phyloP scores from a whole-genome alignment of 805 yeast genomes.

The Ogataea minuta region DNA sequence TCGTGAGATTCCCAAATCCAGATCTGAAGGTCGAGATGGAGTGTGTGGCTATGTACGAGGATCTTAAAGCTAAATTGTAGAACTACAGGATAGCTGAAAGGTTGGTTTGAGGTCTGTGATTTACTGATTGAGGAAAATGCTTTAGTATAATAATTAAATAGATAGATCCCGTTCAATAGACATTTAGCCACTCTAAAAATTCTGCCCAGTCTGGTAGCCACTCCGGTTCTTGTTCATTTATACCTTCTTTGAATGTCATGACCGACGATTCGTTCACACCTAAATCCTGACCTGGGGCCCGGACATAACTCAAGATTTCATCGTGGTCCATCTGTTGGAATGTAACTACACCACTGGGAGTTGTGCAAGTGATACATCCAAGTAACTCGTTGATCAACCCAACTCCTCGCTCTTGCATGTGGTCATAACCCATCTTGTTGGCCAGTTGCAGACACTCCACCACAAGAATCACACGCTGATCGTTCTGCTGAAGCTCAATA shows the following conservation, averaged over 20 bases:
- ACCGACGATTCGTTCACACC: constrained; percentile 1
- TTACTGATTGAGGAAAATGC: too few species aligned
- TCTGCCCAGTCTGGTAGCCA: constrained; percentile 3
- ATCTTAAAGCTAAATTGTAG: constrained; percentile 12
- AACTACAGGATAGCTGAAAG: background rate
- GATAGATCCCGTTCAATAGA: background rate
- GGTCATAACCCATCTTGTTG: constrained; percentile 4
- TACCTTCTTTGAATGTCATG: background rate
- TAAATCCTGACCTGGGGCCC: constrained; percentile 1
- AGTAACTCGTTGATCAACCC: constrained; percentile 1
- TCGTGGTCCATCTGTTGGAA: constrained; percentile 2
- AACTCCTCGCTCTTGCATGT: constrained; percentile 4
- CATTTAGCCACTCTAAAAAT: constrained; percentile 1
- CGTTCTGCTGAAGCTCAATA: constrained; percentile 4
- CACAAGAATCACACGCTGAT: constrained; percentile 4
- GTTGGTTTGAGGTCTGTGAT: background rate
- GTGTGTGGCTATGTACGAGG: constrained; percentile 29
- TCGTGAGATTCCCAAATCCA: constrained; percentile 51
- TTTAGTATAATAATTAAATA: too few species aligned
- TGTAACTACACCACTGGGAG: background rate
- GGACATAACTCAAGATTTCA: constrained; percentile 1
- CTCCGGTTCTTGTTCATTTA: background rate
- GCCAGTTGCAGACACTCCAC: constrained; percentile 1
- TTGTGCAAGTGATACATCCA: constrained; percentile 2
- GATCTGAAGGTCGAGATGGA: constrained; percentile 50